Base-by-base conservation (phyloP, 768 basidiomycete species). In the Aureoboletus auriporus region DNA sequence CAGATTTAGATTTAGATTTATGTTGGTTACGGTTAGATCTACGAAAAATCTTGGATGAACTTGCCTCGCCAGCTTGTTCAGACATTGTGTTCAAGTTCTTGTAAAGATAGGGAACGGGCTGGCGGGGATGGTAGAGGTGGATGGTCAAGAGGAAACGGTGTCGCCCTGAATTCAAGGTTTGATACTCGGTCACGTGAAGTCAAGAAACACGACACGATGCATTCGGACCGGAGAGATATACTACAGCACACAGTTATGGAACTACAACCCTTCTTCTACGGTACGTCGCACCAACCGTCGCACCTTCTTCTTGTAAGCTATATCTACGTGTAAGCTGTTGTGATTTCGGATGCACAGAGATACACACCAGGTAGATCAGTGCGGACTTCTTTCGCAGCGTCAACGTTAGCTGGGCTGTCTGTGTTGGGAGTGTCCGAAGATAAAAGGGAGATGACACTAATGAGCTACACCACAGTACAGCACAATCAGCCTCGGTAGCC, bases 321-420 rank as follows among this genome's bases (percentile, higher is more conserved):
- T 23, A 23, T 23, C 20, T 23, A 23, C 4, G 4, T 23, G 20
- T 23, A 23, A 23, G 20, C 20, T 23, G 2, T 39, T 11, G 42
- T 23, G 10, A 33, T 8, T n/a, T 26, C 11, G 8, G 11, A 17
- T n/a, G 26, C 16, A 26, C 20, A 26, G 7, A 47, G 5, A 45
- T 37, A 65, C 79, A 23, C 60, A 87, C 88, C 73, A 42, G 74
- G 69, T 16, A 75, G 65, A 59, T 89, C 78, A 26, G 74, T 81
- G 55, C 89, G 78, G 31, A 89, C 78, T 64, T 93, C 84, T 63
- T 91, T 91, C 17, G 96, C 95, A 0, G 96, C 94, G 61, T 98
- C 93, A 12, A 98, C 87, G 57, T 98, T 97, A 5, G 94, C 94
- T 4, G 94, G 94, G 53, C 93, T 94, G 69, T 93, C 91, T 52